Evolutionary conservation across 257 asterid genomes (phyloP), one percentile per base, ranked within the genome.

Genomic region (Forsythia viridissima): DNA sequence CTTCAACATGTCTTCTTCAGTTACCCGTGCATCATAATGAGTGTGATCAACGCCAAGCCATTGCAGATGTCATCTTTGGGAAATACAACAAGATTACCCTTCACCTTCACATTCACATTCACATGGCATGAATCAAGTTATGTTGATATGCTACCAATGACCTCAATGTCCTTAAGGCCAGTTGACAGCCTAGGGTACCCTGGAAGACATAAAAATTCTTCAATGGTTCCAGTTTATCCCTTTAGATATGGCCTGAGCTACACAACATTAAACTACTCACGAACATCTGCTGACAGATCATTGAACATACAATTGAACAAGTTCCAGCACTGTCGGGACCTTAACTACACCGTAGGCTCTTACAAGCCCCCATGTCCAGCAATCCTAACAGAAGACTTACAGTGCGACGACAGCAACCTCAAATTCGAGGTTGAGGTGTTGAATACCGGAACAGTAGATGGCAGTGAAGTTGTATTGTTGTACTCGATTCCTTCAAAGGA

Each of bases 221-320:
- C 85, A 84, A 84, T 1, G 90, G 89, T 5, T 18, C 85, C 0
- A 0, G 84, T 89, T 0, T 89, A 81, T 41, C 85, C 84, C 2
- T 89, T 89, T 11, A 89, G 93, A 1, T 66, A 81, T 18, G 93
- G 93, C 0, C 80, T 89, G 3, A 86, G 90, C 76, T 89, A 89
- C 80, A 84, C 92, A 0, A 84, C 52, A 4, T 84, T 81, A 72
- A 41, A 72, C 6, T 80, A 84, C 84, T 39, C 18, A 1, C 39
- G 80, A 3, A 16, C 18, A 0, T 39, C 80, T 0, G 9, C 87
- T 6, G 30, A 68, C 0, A 39, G 34, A 38, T 1, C 67, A 0
- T 0, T 85, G 9, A 12, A 70, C 36, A 51, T 87, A 1, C 11
- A 57, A 0, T 34, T 86, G 80, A 79, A 70, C 79, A 67, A 83